These are phyloP conservation scores for Parasitella parasitica DNA, from an alignment of 371 early-diverging fungal genomes.

Conservation along the genomic window DNA sequence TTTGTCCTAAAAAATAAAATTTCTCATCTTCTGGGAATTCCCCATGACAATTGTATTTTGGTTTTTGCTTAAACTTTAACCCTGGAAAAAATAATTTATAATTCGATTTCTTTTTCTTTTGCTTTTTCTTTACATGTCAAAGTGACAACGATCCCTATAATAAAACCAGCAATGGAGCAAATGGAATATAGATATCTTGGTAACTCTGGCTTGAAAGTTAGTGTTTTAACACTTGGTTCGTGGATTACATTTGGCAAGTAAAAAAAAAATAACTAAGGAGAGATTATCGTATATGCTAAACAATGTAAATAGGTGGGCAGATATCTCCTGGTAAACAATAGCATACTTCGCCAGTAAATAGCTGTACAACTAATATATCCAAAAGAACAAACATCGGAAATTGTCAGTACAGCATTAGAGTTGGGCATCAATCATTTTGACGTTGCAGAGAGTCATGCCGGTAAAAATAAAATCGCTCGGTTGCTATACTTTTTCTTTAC, in stretches of 20 bases:
- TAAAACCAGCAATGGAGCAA: neutral
- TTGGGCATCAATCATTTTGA: conserved; percentile 85
- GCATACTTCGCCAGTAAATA: neutral
- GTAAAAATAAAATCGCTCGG: conserved; percentile 13
- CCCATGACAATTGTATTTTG: neutral
- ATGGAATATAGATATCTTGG: conserved; percentile 89
- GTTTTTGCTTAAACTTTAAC: neutral
- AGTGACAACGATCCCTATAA: neutral
- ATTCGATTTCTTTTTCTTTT: neutral
- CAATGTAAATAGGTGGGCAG: conserved; percentile 47
- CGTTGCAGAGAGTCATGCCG: conserved; percentile 74
- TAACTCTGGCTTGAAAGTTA: conserved; percentile 77
- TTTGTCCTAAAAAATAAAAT: conserved; percentile 20
- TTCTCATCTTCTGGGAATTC: neutral
- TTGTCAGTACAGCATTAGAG: conserved; percentile 74
- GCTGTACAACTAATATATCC: neutral
- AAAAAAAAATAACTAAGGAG: neutral
- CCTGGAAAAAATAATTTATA: neutral
- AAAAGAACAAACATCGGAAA: conserved; percentile 58
- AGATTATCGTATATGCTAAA: neutral
- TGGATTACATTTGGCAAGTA: conserved; percentile 68
- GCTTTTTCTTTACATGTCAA: neutral
- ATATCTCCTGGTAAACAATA: conserved; percentile 46
- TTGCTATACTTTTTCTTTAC: too few relatives aligned
- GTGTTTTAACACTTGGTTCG: conserved; percentile 40